Evolutionary conservation across 345 rosid species (phyloP), one percentile per base, ranked within the genome.

Genomic region (Noccaea bulbosa): DNA sequence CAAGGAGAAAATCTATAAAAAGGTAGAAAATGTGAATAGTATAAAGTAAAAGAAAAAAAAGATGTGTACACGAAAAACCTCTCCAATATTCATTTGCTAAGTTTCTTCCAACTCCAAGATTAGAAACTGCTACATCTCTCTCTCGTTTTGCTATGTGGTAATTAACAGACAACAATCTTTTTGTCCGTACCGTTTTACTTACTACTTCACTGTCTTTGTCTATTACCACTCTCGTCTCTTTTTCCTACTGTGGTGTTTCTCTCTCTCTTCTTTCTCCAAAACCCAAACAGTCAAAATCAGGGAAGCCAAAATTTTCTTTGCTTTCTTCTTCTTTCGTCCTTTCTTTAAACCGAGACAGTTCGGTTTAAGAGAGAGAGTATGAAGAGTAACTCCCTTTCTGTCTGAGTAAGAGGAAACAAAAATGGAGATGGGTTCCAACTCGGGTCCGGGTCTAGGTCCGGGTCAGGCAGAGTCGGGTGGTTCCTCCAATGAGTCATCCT

Each of bases 391-490:
- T 35, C 39, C 17, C 63, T 78, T 69, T 64, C 48, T 49, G 68
- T 57, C 62, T 76, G 56, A 76, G 51, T 43, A 32, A 45, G 49
- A 66, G 71, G 72, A 66, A 66, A 66, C 71, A 45, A 49, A 39
- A 40, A 86, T 85, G 87, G 87, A 90, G 74, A 86, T 77, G 82
- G 92, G 83, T 83, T 84, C 92, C 71, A 83, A 80, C 86, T 83
- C 62, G 30, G 81, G 74, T 72, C 81, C 84, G 79, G 85, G 81
- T 84, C 80, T 35, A 51, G 83, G 62, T 72, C 81, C 52, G 83
- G 73, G 44, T 61, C 65, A 75, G 33, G 52, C 51, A 55, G 75
- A 86, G 54, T 83, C 87, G 0, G 85, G 81, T 63, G 81, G 78
- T 86, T 79, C 81, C 73, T 45, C 84, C 67, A 45, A 81, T 82